A percentile compares a stretch with the other conserved stretches of the same genome.
phyloP scores from a whole-genome alignment of 2,329 filamentous ascomycete species.

The Penicillium carneum region DNA sequence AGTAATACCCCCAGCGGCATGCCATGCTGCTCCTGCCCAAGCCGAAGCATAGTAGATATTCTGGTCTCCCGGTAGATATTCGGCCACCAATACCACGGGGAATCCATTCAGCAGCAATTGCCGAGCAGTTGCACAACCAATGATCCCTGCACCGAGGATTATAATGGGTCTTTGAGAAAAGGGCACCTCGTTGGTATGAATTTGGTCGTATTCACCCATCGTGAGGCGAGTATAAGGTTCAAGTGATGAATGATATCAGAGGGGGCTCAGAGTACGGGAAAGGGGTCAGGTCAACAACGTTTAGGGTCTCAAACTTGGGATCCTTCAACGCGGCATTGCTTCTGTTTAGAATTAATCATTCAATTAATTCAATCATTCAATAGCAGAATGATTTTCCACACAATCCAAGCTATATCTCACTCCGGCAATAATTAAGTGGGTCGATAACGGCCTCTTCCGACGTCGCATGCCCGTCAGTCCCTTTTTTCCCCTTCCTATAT shows the following conservation, averaged over 20 bases:
- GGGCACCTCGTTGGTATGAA: constrained; percentile 37
- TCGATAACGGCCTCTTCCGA: constrained; percentile 18
- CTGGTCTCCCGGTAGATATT: constrained; percentile 49
- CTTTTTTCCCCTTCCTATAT: constrained; percentile 6
- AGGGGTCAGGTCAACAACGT: no score
- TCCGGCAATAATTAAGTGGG: constrained; percentile 22
- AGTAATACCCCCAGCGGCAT: constrained; percentile 47
- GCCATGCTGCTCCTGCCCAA: constrained; percentile 52
- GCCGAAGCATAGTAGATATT: constrained; percentile 49
- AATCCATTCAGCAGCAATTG: constrained; percentile 48
- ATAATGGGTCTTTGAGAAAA: constrained; percentile 48
- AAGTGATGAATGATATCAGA: no score
- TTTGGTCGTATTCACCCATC: constrained; percentile 33
- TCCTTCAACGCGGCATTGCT: neutral
- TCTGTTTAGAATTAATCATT: neutral
- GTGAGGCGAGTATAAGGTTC: constrained; percentile 1
- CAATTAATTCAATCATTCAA: neutral
- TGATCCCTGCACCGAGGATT: constrained; percentile 51
- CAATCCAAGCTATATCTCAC: constrained; percentile 11
- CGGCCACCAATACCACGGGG: constrained; percentile 45
- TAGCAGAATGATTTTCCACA: neutral
- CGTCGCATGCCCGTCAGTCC: neutral
- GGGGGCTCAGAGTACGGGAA: neutral
- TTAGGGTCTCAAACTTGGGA: neutral
- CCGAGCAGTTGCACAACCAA: constrained; percentile 49